These are phyloP conservation scores for Chytridium lagenaria DNA, from an alignment of 371 early-diverging fungal species.

Conservation along the genomic window DNA sequence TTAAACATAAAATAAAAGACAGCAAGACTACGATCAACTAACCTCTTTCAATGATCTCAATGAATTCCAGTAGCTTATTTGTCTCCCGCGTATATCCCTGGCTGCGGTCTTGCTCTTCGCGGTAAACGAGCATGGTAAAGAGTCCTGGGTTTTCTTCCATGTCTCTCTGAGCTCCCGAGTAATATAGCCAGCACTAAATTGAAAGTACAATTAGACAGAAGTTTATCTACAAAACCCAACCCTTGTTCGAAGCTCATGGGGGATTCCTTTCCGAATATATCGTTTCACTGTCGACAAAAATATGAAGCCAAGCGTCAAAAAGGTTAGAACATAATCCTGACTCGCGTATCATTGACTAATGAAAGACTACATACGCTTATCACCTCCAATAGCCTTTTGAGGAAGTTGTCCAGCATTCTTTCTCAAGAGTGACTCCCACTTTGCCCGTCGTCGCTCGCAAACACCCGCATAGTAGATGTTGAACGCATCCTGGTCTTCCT, in stretches of 20 bases:
- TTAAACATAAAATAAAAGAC: neutral
- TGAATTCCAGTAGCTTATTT: conserved; percentile 69
- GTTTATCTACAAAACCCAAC: conserved; percentile 47
- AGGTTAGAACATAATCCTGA: neutral
- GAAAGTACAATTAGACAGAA: neutral
- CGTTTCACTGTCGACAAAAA: conserved; percentile 64
- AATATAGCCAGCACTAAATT: conserved; percentile 77
- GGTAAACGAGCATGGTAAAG: conserved; percentile 61
- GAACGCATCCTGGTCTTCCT: conserved; percentile 39
- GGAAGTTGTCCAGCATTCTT: conserved; percentile 27
- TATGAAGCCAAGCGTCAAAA: neutral
- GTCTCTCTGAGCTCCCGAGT: conserved; percentile 79
- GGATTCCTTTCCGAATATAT: conserved; percentile 85
- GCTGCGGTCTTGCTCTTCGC: conserved; percentile 61
- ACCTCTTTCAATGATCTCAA: conserved; percentile 81
- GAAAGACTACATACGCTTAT: conserved; percentile 18
- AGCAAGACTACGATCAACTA: neutral
- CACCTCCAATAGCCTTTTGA: conserved; percentile 12
- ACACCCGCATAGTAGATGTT: conserved; percentile 36
- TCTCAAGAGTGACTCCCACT: conserved; percentile 39
- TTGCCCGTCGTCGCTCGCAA: conserved; percentile 29
- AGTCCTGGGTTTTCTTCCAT: conserved; percentile 65
- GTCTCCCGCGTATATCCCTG: conserved; percentile 36
- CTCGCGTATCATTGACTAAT: neutral
- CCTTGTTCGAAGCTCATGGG: conserved; percentile 72